These are phyloP conservation scores for Hortiboletus flavorubellus DNA, from an alignment of 768 basidiomycete genomes.

Conservation along the genomic window DNA sequence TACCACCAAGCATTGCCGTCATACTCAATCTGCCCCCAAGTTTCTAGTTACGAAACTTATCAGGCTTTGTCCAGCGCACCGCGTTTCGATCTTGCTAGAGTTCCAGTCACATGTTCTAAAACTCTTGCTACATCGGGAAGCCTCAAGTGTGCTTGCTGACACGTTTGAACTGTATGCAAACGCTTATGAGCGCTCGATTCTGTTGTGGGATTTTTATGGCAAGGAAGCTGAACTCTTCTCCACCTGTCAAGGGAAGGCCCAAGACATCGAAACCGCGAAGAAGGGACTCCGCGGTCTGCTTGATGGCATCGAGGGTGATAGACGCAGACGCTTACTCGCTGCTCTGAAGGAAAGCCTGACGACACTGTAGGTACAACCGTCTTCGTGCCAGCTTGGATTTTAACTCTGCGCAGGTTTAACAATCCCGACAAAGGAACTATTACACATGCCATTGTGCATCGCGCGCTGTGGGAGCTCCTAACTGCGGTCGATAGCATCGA, in stretches of 20 bases:
- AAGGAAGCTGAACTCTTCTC: conserved; percentile 79
- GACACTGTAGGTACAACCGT: conserved; percentile 55
- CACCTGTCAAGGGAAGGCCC: conserved; percentile 49
- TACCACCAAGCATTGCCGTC: not conserved
- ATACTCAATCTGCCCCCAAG: conserved; percentile 33
- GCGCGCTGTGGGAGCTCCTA: conserved; percentile 84
- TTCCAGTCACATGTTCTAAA: conserved; percentile 74
- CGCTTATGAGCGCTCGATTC: conserved; percentile 74
- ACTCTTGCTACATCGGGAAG: conserved; percentile 81
- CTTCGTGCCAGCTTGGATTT: not conserved
- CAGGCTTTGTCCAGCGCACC: conserved; percentile 68
- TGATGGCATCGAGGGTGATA: conserved; percentile 59
- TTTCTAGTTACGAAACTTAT: conserved; percentile 82
- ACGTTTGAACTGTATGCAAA: conserved; percentile 87
- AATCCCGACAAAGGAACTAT: conserved; percentile 89
- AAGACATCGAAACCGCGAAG: conserved; percentile 61
- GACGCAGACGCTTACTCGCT: conserved; percentile 60
- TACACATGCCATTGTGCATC: conserved; percentile 84
- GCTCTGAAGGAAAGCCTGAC: conserved; percentile 72
- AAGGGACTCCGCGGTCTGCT: conserved; percentile 68
- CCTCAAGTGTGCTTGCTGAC: conserved; percentile 79
- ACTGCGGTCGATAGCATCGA: conserved; percentile 52
- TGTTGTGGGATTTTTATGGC: conserved; percentile 88
- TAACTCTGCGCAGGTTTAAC: conserved; percentile 61
- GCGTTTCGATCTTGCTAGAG: conserved; percentile 71